Base-by-base conservation (phyloP, 192 early-diverging fungal species). In the Entophlyctis luteolus region DNA sequence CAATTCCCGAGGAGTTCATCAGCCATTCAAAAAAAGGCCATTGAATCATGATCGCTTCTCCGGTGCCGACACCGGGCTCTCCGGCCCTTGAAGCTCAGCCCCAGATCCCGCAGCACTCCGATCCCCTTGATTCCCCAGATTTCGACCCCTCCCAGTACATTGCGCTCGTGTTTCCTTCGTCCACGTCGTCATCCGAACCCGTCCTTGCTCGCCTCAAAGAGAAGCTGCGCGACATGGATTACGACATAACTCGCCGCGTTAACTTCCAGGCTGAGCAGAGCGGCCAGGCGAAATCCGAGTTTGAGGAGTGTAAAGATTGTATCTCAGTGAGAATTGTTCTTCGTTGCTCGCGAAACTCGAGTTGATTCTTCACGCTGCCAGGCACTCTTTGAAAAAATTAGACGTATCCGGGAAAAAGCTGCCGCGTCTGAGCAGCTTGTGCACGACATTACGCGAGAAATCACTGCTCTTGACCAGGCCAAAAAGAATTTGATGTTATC, bases 391-490 rank as follows among this genome's bases (percentile, higher is more conserved):
- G 76, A 80, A 14, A 85, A 86, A 28, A 92, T 96, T 18, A 87
- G 88, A 46, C 83, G 84, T 52, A 97, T 99, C 72, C 88, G 90
- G 52, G 78, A 86, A 48, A 90, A 93, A 72, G 92, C 96, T 18
- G 79, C 85, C 0, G 82, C 86, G 39, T 93, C 93, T 0, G 94
- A 96, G 53, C 75, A 84, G 16, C 89, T 89, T 83, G 94, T 99
- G 0, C 86, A 90, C 18, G 93, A 96, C 47, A 99, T 99, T 47
- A 98, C 97, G 12, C 84, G 89, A 57, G 97, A 99, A 66, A 97
- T 99, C 66, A 94, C 93, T 66, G 83, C 88, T 8, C 79, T 99
- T 39, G 97, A 99, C 72, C 88, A 87, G 66, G 92, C 94, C 36
- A 99, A 99, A 73, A 86, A 89, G 55, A 94, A 98, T 67, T 75